Evolutionary conservation across 2,329 filamentous ascomycete genomes (phyloP), one percentile per base, ranked within the genome.

Genomic region (Talaromyces amestolkiae): DNA sequence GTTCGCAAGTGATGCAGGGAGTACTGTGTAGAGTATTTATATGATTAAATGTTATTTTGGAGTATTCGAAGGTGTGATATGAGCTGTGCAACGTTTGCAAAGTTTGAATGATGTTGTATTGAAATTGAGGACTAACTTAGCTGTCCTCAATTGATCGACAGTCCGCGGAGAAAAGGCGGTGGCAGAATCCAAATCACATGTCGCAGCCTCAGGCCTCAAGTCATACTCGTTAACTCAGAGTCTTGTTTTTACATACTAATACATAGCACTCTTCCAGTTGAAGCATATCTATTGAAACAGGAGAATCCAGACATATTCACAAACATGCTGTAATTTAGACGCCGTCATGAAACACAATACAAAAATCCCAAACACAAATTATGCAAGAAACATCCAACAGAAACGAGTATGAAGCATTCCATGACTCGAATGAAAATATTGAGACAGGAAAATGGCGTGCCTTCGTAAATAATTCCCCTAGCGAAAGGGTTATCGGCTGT

Each of bases 151-250:
- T 37, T 19, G 31, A 35, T 51, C 53, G 33, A 51, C 27, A 41
- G 27, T 65, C 63, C 58, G 63, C 63, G 65, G 65, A 61, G 65
- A 61, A 66, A 65, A 67, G 69, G 72, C 72, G 72, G 72, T 73
- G 70, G 65, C 58, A 66, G 67, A 72, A 66, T 63, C 17, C 17
- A 13, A 31, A 22, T 56, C 33, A 37, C 33, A 37, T 35, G 33
- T 15, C 1, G 31, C n/a, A 37, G 53, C 53, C 53, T 56, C 31
- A 56, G 53, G 53, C 53, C 10, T 15, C 33, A 56, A 56, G 22
- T 22, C 9, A 35, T 37, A 17, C 31, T 22, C 10, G 9, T 35
- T 13, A 35, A 35, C 9, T 37, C 17, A 17, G 13, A 35, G 31
- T 19, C n/a, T 33, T 53, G 8, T 24, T 39, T 35, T 11, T 35